phyloP scores from a whole-genome alignment of 768 basidiomycete species.

The Kwoniella dejecticola region DNA sequence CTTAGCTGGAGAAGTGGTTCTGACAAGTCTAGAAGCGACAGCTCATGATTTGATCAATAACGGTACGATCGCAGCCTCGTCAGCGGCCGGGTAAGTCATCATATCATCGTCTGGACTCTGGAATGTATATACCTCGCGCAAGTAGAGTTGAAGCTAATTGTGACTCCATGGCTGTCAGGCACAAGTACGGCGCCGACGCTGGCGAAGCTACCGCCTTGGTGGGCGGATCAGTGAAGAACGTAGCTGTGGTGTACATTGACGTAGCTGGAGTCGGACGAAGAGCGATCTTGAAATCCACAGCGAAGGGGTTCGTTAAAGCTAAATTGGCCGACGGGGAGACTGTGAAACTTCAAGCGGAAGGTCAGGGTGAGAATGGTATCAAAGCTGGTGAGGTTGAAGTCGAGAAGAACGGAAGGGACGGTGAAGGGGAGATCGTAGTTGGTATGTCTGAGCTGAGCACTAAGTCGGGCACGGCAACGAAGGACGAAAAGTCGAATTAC shows the following conservation, averaged over 20 bases:
- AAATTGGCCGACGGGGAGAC: conserved; percentile 41
- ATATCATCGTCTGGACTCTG: not conserved
- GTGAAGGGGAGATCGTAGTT: conserved; percentile 34
- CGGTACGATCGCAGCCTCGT: conserved; percentile 48
- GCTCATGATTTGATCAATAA: conserved; percentile 47
- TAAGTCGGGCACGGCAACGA: not conserved
- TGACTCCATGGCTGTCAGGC: conserved; percentile 27
- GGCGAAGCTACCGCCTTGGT: conserved; percentile 64
- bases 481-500: conserved; percentile 8
- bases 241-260: conserved; percentile 75
- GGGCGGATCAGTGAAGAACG: conserved; percentile 69
- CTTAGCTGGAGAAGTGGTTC: conserved; percentile 53
- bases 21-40: conserved; percentile 52
- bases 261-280: conserved; percentile 70
- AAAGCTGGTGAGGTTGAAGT: conserved; percentile 22
- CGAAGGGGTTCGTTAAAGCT: conserved; percentile 52
- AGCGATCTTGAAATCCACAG: conserved; percentile 65
- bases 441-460: conserved; percentile 39
- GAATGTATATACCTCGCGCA: too few relatives aligned
- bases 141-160: not conserved
- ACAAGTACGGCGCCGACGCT: conserved; percentile 66
- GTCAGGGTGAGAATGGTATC: conserved; percentile 11
- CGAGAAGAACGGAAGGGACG: conserved; percentile 25
- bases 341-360: conserved; percentile 43
- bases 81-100: conserved; percentile 48